These are phyloP conservation scores for Hygrophorus pudorinus DNA, from an alignment of 768 basidiomycete species.

Conservation along the genomic window DNA sequence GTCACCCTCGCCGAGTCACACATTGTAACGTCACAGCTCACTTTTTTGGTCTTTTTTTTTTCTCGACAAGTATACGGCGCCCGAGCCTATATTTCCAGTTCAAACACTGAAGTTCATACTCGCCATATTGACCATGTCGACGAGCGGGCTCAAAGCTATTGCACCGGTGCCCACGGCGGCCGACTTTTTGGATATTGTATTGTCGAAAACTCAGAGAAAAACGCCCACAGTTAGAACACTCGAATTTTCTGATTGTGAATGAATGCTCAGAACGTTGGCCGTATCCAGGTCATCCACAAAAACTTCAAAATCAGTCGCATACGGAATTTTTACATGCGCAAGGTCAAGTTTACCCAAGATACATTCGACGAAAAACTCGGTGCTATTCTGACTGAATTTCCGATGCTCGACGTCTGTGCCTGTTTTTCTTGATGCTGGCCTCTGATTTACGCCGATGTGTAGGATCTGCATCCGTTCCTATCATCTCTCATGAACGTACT, in stretches of 20 bases:
- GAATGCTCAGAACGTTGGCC: neutral
- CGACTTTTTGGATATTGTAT: slow-evolving; percentile 90
- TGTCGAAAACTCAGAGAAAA: slow-evolving; percentile 93
- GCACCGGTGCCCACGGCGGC: slow-evolving; percentile 96
- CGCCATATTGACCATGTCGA: slow-evolving; percentile 60
- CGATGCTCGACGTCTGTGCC: slow-evolving; percentile 82
- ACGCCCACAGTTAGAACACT: slow-evolving; percentile 71
- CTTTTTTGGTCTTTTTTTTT: too few relatives aligned
- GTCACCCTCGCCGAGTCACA: too few relatives aligned
- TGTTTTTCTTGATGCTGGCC: neutral
- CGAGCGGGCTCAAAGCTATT: slow-evolving; percentile 91
- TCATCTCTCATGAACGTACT: slow-evolving; percentile 95
- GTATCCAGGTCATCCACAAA: slow-evolving; percentile 85
- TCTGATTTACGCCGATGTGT: neutral
- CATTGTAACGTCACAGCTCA: too few relatives aligned
- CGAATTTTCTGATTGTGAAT: neutral
- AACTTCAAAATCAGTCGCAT: slow-evolving; percentile 99
- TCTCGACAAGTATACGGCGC: too few relatives aligned
- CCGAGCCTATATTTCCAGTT: too few relatives aligned
- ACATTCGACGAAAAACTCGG: slow-evolving; percentile 93
- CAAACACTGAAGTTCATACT: too few relatives aligned
- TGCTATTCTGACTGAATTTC: slow-evolving; percentile 92
- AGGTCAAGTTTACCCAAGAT: slow-evolving; percentile 98
- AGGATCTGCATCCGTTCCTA: slow-evolving; percentile 94
- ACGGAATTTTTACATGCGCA: slow-evolving; percentile 97